Conservation (phyloP, 768 basidiomycete species). For the Sporobolomyces roseus region DNA sequence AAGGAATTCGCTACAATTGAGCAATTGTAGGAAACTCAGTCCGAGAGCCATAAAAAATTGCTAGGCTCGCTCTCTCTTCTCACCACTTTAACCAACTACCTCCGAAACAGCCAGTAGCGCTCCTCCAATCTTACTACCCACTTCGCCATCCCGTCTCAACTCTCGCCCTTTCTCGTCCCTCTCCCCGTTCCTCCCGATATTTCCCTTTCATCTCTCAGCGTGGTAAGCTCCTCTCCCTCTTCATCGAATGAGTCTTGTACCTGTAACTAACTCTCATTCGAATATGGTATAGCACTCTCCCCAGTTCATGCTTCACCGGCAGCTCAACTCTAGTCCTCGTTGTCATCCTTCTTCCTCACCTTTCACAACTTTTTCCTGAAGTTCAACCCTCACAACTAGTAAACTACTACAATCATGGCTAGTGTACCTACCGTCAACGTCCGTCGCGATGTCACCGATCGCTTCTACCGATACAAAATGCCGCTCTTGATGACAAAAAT, state of each 20-base stretch:
- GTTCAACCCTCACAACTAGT: background rate
- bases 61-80: no score
- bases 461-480: conserved; percentile 97
- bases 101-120: no score
- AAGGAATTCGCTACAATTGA: no score
- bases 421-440: conserved; percentile 67
- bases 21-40: no score
- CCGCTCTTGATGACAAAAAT: conserved; percentile 90
- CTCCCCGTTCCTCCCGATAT: conserved; percentile 23
- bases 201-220: no score
- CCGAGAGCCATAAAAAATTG: no score
- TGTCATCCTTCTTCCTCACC: background rate
- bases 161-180: conserved; percentile 10
- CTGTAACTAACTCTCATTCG: no score
- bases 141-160: conserved; percentile 19
- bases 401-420: conserved; percentile 68
- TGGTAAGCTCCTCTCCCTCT: background rate
- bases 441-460: conserved; percentile 93
- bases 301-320: conserved; percentile 22
- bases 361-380: conserved; percentile 17
- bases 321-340: conserved; percentile 9
- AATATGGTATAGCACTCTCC: background rate
- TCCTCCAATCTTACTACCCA: no score
- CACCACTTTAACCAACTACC: no score
- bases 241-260: background rate